Evolutionary conservation across 345 rosid species (phyloP), one percentile per base, ranked within the genome.

Genomic region (Adansonia digitata): DNA sequence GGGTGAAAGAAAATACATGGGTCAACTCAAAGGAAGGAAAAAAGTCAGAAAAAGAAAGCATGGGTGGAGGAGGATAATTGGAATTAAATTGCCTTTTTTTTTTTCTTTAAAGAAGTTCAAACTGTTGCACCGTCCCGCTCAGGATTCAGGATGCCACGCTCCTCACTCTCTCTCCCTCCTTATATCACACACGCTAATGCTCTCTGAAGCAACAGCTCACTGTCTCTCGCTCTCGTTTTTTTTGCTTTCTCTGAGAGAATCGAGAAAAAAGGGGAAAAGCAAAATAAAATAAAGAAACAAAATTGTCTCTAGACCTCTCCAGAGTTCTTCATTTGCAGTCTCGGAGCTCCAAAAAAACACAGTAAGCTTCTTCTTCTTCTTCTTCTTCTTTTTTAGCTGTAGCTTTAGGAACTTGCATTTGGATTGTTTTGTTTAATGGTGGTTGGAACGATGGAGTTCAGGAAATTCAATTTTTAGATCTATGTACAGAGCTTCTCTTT

Each of bases 61-160:
- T 7, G 10, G 8, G 37, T 5, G 55, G 60, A 9, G 59, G 17
- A 8, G 34, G 53, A 18, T 14, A 2, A 40, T 72, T 43, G 80
- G 74, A 42, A 66, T 20, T 8, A 51, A 51, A 66, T n/a, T n/a
- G n/a, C n/a, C n/a, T n/a, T n/a, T n/a, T n/a, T n/a, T n/a, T n/a
- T 5, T 53, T 7, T 45, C 5, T 57, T 57, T 1, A 27, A 64
- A 75, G 77, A 80, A 80, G 87, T 89, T 84, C 66, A 85, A 92
- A 90, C 86, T 82, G 86, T 69, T 79, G 63, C 73, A 82, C 45
- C 83, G 75, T 89, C 90, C 86, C 87, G 87, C 90, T 75, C 86
- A 73, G 85, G 69, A 77, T n/a, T n/a, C n/a, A 72, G 74, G 12
- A 53, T n/a, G 22, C 68, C 82, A 77, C 81, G 82, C 87, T 80